A percentile compares a stretch with the other conserved stretches of the same genome.
phyloP scores from a whole-genome alignment of 2,329 filamentous ascomycete species.

The Aspergillus sojae region DNA sequence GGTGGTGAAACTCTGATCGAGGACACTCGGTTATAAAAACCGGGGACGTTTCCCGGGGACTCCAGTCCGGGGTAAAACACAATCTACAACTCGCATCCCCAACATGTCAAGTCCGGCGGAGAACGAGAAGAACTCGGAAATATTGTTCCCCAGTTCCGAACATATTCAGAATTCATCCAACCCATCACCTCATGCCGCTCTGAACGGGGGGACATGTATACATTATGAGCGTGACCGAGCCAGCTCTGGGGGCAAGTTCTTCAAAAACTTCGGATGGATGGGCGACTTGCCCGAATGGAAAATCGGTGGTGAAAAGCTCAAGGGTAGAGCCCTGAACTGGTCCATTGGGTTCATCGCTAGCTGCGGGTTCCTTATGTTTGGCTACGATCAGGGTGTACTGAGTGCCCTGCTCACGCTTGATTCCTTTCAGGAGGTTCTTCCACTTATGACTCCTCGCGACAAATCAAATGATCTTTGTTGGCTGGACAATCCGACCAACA shows the following conservation, averaged over 20 bases:
- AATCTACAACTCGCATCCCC: neutral
- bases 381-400: constrained; percentile 10
- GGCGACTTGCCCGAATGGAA: constrained; percentile 11
- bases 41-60: neutral
- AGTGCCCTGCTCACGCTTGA: constrained; percentile 10
- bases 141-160: neutral
- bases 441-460: constrained; percentile 9
- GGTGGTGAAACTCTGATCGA: neutral
- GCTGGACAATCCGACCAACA: constrained; percentile 3
- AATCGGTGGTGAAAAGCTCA: constrained; percentile 1
- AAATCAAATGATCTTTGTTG: constrained; percentile 10
- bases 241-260: neutral
- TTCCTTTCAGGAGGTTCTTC: constrained; percentile 8
- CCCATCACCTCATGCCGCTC: neutral
- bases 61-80: constrained; percentile 1
- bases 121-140: neutral
- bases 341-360: constrained; percentile 13
- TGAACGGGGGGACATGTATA: neutral
- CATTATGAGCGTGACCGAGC: neutral
- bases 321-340: constrained; percentile 6
- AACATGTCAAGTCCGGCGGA: neutral
- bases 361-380: constrained; percentile 11
- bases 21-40: neutral
- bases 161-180: neutral
- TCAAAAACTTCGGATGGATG: constrained; percentile 4